Conservation (phyloP, 2,329 filamentous ascomycete genomes). For the Cladosporium austrohemisphaericum region DNA sequence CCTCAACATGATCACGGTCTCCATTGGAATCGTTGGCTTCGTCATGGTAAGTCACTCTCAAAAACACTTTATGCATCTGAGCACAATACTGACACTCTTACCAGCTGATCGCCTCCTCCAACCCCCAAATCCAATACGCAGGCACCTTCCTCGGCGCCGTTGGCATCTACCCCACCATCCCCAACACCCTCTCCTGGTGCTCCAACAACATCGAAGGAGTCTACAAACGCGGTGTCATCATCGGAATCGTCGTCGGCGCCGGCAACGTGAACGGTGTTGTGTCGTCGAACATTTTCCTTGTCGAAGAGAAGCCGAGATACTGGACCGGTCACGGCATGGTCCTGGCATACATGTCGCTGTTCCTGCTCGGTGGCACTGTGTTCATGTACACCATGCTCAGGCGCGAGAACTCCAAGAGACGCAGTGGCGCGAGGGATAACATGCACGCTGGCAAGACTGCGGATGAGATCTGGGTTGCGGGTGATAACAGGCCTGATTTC, state of each 20-base stretch:
- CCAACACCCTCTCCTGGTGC: constrained; percentile 84
- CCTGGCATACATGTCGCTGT: constrained; percentile 67
- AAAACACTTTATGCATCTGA: too few species aligned
- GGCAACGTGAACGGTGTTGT: constrained; percentile 88
- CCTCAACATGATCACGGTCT: constrained; percentile 70
- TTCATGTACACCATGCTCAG: constrained; percentile 60
- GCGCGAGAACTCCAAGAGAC: constrained; percentile 66
- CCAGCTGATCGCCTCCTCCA: constrained; percentile 58
- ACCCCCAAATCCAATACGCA: constrained; percentile 69
- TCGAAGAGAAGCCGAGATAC: constrained; percentile 22
- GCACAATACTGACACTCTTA: neutral
- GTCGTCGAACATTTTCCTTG: constrained; percentile 72
- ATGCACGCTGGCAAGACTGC: constrained; percentile 62
- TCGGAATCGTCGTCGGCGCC: constrained; percentile 85
- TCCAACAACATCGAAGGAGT: constrained; percentile 86
- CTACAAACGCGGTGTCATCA: constrained; percentile 82
- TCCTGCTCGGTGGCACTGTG: constrained; percentile 65
- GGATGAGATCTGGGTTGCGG: constrained; percentile 61
- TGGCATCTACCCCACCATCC: constrained; percentile 82
- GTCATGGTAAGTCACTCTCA: constrained; percentile 50
- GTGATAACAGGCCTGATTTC: constrained; percentile 56
- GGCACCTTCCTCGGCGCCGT: constrained; percentile 79
- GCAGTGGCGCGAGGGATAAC: constrained; percentile 61
- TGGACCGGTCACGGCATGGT: constrained; percentile 68
- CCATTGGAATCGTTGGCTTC: constrained; percentile 73